phyloP scores from a whole-genome alignment of 1,284 basidiomycete genomes.

The Trametes versicolor region DNA sequence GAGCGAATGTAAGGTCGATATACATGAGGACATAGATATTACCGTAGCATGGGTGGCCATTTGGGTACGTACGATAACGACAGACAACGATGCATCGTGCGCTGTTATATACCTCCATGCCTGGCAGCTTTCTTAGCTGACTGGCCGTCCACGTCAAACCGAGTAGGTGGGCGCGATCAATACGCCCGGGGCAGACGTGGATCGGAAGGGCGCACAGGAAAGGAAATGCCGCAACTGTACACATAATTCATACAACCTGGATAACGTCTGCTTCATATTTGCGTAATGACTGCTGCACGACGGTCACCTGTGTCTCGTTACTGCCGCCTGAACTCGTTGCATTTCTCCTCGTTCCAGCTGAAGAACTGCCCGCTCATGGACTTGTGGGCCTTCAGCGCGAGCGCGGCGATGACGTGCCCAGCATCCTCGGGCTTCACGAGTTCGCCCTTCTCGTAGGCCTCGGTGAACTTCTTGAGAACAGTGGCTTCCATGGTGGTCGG shows the following conservation, averaged over 20 bases:
- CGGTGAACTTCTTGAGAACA: constrained; percentile 67
- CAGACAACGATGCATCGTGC: background rate
- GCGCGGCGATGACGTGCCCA: constrained; percentile 79
- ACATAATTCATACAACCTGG: constrained; percentile 1
- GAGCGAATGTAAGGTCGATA: background rate
- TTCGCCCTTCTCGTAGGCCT: constrained; percentile 66
- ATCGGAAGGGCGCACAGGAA: background rate
- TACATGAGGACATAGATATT: background rate
- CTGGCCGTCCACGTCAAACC: background rate
- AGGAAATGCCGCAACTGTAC: background rate
- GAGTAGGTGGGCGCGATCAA: background rate
- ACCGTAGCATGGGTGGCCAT: background rate
- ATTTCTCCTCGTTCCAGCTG: constrained; percentile 73
- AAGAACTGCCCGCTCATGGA: constrained; percentile 79
- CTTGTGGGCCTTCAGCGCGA: constrained; percentile 66
- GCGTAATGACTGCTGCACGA: background rate
- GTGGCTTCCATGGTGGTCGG: constrained; percentile 58
- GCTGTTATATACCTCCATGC: background rate
- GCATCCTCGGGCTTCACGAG: constrained; percentile 77
- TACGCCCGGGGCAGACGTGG: no score
- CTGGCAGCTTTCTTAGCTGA: background rate
- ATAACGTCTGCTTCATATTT: background rate
- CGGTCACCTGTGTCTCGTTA: constrained; percentile 10
- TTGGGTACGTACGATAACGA: background rate
- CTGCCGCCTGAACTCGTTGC: constrained; percentile 56